phyloP scores from a whole-genome alignment of 1,139 yeast species.

The Arxiozyma slooffiae region DNA sequence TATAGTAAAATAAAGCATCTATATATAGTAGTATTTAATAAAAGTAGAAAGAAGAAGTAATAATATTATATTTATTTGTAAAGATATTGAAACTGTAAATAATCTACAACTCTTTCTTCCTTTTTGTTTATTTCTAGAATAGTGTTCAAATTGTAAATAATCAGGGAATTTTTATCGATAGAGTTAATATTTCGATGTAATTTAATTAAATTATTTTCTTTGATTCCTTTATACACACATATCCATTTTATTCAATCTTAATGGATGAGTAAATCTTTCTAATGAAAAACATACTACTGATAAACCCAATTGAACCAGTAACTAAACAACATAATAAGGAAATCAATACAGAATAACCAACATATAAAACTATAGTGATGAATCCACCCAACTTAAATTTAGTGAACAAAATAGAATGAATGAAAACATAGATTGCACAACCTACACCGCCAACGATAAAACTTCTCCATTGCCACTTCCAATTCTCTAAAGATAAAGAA shows the following conservation, averaged over 20 bases:
- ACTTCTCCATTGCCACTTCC: constrained; percentile 97
- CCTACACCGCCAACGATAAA: constrained; percentile 76
- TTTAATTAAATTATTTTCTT: too few species aligned
- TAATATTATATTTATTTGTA: too few species aligned
- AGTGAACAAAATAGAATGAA: constrained; percentile 71
- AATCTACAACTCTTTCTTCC: neutral
- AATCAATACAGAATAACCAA: constrained; percentile 75
- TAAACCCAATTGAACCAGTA: constrained; percentile 83
- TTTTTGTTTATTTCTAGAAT: too few species aligned
- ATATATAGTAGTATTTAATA: too few species aligned
- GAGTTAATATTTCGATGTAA: too few species aligned
- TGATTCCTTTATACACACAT: too few species aligned
- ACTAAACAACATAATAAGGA: constrained; percentile 65
- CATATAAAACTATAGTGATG: constrained; percentile 65
- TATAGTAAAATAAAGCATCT: too few species aligned
- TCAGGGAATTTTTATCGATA: too few species aligned
- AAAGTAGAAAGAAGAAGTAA: neutral
- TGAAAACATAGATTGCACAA: constrained; percentile 70
- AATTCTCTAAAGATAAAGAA: constrained; percentile 81
- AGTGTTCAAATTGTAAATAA: too few species aligned
- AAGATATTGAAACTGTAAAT: too few species aligned
- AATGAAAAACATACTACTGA: constrained; percentile 64
- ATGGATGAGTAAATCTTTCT: constrained; percentile 74
- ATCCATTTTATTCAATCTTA: constrained; percentile 54
- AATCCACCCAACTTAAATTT: constrained; percentile 64